Percentiles rank a stretch among this genome's conserved stretches.
phyloP scores from a whole-genome alignment of 371 early-diverging fungal species.

The Syncephalastrum monosporum region DNA sequence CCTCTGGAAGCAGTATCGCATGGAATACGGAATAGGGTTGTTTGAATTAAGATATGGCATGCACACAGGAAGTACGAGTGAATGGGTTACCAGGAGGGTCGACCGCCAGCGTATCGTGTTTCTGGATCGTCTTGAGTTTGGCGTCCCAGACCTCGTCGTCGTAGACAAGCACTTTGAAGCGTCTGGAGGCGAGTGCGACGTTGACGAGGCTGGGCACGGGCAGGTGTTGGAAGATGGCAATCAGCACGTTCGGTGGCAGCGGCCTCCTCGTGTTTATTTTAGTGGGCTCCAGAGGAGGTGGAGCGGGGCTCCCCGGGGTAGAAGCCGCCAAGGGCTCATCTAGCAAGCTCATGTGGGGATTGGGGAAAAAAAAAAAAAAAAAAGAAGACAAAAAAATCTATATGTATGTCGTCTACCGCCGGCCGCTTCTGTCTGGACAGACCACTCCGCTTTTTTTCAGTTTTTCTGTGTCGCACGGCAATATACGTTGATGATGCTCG shows the following conservation, averaged over 20 bases:
- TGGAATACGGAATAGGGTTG: background rate
- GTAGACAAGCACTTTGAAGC: conserved; percentile 63
- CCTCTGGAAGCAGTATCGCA: no score
- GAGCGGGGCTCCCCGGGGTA: no score
- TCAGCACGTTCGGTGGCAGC: conserved; percentile 52
- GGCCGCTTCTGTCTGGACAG: background rate
- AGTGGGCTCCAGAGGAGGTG: background rate
- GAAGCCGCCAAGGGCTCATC: conserved; percentile 1
- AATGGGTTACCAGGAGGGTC: background rate
- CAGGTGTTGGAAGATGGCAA: conserved; percentile 48
- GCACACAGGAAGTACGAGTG: background rate
- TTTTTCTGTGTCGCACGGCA: background rate
- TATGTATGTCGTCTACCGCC: background rate
- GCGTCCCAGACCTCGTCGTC: conserved; percentile 67
- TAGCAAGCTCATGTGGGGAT: conserved; percentile 6
- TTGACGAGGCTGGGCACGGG: conserved; percentile 49
- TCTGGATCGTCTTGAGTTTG: conserved; percentile 41
- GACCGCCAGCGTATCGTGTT: conserved; percentile 21
- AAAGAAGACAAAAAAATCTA: background rate
- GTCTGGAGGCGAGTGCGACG: conserved; percentile 54
- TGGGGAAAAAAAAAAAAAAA: background rate
- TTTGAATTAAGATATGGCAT: background rate
- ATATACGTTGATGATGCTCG: no score
- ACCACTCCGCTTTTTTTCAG: background rate
- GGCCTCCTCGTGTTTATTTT: conserved; percentile 7